Percentiles rank a stretch among this genome's conserved stretches.
phyloP scores from a whole-genome alignment of 2,329 filamentous ascomycete species.

The Tetracladium maxilliforme region DNA sequence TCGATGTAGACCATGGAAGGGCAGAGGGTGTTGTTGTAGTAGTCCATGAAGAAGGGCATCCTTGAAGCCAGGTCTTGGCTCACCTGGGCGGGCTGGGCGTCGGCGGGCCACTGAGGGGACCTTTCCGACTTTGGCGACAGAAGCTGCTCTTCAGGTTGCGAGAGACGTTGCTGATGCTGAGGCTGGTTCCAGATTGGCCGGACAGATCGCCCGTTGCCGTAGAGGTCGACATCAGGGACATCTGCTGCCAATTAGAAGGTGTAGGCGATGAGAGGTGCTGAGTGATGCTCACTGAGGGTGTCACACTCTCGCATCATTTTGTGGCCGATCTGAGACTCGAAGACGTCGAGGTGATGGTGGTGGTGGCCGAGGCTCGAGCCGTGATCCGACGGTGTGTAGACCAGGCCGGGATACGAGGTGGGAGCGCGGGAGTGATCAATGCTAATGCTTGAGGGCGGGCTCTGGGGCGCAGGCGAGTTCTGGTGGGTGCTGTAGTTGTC shows the following conservation, averaged over 20 bases:
- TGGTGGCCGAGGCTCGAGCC: conserved; percentile 46
- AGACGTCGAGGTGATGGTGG: conserved; percentile 36
- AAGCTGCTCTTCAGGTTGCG: conserved; percentile 10
- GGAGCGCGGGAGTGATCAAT: conserved; percentile 39
- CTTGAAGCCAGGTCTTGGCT: conserved; percentile 55
- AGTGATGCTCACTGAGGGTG: conserved; percentile 39
- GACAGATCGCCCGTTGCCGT: too few relatives aligned
- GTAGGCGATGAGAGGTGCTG: too few relatives aligned
- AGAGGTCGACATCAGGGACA: too few relatives aligned
- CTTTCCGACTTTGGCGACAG: conserved; percentile 12
- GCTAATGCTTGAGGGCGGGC: conserved; percentile 36
- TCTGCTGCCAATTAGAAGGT: too few relatives aligned
- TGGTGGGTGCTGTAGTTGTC: conserved; percentile 35
- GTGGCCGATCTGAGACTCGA: conserved; percentile 30
- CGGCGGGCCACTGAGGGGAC: conserved; percentile 17
- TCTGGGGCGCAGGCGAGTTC: conserved; percentile 37
- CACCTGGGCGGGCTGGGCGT: conserved; percentile 37
- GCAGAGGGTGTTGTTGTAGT: conserved; percentile 86
- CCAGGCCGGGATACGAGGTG: conserved; percentile 44
- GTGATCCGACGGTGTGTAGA: conserved; percentile 44
- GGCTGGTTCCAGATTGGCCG: too few relatives aligned
- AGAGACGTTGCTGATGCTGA: too few relatives aligned
- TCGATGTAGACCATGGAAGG: conserved; percentile 88
- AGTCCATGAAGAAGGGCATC: conserved; percentile 81
- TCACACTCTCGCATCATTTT: conserved; percentile 40